These are phyloP conservation scores for Mentha longifolia DNA, from an alignment of 257 asterid genomes.

Conservation along the genomic window DNA sequence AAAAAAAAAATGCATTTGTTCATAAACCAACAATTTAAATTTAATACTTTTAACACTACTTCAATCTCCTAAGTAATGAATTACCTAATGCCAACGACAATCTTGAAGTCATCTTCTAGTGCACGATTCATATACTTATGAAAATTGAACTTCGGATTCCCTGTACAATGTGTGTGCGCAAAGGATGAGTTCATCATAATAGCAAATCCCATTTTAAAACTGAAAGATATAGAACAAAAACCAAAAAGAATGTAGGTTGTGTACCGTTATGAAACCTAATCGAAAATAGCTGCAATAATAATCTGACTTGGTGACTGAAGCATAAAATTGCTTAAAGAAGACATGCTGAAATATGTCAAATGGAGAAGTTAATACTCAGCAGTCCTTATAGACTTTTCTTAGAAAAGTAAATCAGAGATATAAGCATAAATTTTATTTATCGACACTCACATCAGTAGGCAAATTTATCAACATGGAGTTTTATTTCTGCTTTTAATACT, in stretches of 20 bases:
- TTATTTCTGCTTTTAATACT: background rate
- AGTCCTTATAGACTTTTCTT: background rate
- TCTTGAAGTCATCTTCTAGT: slow-evolving; percentile 90
- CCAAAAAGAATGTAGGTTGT: background rate
- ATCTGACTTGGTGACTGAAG: slow-evolving; percentile 90
- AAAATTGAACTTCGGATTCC: slow-evolving; percentile 89
- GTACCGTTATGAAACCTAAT: slow-evolving; percentile 86
- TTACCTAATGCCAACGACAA: slow-evolving; percentile 95
- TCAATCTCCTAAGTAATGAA: slow-evolving; percentile 21
- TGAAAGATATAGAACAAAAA: slow-evolving; percentile 11
- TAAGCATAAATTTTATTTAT: background rate
- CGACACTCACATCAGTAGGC: background rate
- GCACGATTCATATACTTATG: slow-evolving; percentile 99
- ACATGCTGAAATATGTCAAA: slow-evolving; percentile 65
- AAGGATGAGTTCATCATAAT: slow-evolving; percentile 31
- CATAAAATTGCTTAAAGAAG: slow-evolving; percentile 88
- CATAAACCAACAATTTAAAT: background rate
- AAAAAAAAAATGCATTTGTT: slow-evolving; percentile 23
- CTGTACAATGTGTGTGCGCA: slow-evolving; percentile 81
- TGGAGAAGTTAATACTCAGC: slow-evolving; percentile 11
- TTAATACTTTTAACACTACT: too few relatives aligned
- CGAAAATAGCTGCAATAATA: slow-evolving; percentile 85
- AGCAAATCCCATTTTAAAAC: slow-evolving; percentile 3
- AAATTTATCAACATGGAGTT: background rate
- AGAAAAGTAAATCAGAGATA: background rate